Evolutionary conservation across 2,329 filamentous ascomycete species (phyloP), one percentile per base, ranked within the genome.

Genomic region (Onygenales sp.): DNA sequence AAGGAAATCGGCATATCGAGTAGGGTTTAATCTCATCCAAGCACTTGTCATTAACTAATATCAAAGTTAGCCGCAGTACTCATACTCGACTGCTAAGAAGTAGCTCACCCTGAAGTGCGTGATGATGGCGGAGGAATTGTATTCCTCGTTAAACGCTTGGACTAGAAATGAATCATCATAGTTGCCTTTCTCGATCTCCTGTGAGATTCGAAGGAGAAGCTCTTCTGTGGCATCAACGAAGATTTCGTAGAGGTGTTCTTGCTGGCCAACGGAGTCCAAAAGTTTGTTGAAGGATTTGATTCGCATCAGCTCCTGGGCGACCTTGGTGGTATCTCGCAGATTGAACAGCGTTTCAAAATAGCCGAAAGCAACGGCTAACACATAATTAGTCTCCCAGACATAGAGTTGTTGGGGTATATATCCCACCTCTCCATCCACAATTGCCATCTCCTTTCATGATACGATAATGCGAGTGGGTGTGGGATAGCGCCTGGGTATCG

Each of bases 351-450:
- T 85, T 71, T 98, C 93, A 66, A 94, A 95, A 70, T 96, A 97
- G 59, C 84, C 85, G 70, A 95, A 98, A 27, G 85, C 90, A 66
- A 95, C 87, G 50, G 92, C 93, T 97, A 68, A 37, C 48, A 47
- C 36, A 27, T 27, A 50, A 31, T 32, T 49, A 65, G 59, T 56
- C 32, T 32, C 42, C 6, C 48, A 42, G 37, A 50, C 32, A n/a
- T 14, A 52, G 42, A 53, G 48, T 42, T 53, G 49, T 59, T 56
- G 54, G 33, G 57, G 55, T 27, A n/a, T 51, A 59, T 58, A 61
- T 74, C 84, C 76, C 78, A 96, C 92, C 93, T 85, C 92, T 83
- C 92, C 93, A 97, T 64, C 92, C 93, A 72, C 93, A 97, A 67
- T 95, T 94, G 55, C 93, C 93, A 72, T 97, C 92, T 51, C 93